Evolutionary conservation across 495 filamentous ascomycete species (phyloP).

Genomic region (Podospora pseudopauciseta): DNA sequence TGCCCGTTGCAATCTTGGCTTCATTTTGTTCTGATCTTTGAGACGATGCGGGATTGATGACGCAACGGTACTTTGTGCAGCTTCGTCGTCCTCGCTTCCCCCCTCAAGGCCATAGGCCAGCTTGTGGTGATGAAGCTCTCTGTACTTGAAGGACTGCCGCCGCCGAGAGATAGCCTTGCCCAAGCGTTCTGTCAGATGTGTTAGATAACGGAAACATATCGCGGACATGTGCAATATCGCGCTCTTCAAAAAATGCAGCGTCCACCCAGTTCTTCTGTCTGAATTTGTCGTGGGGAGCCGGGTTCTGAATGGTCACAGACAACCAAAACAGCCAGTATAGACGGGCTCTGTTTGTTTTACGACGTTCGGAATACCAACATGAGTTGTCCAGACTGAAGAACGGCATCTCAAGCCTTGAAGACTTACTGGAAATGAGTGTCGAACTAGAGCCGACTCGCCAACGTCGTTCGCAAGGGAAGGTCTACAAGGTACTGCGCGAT

Average conservation of each 20-base stretch:
- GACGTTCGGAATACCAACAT: conserved; percentile 27
- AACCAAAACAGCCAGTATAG: conserved; percentile 17
- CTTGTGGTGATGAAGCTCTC: conserved; percentile 37
- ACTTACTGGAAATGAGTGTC: conserved; percentile 29
- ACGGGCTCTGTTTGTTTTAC: conserved; percentile 32
- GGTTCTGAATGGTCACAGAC: conserved; percentile 18
- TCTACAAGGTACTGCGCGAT: conserved; percentile 27
- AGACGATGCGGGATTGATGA: background rate
- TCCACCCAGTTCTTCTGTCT: background rate
- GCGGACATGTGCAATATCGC: conserved; percentile 17
- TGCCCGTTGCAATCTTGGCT: no score
- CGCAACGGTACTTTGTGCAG: background rate
- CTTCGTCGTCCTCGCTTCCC: background rate
- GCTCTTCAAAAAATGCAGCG: background rate
- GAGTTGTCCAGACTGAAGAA: conserved; percentile 32
- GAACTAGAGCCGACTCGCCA: conserved; percentile 28
- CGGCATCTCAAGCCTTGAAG: conserved; percentile 35
- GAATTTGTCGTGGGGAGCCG: conserved; percentile 19
- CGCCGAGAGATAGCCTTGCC: conserved; percentile 40
- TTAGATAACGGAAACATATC: background rate
- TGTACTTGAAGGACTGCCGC: conserved; percentile 40
- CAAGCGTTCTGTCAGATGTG: conserved; percentile 21
- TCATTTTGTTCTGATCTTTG: background rate
- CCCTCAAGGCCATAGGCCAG: conserved; percentile 13
- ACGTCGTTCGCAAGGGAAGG: conserved; percentile 22